These are phyloP conservation scores for Mycena metata DNA, from an alignment of 768 basidiomycete species.

Conservation along the genomic window DNA sequence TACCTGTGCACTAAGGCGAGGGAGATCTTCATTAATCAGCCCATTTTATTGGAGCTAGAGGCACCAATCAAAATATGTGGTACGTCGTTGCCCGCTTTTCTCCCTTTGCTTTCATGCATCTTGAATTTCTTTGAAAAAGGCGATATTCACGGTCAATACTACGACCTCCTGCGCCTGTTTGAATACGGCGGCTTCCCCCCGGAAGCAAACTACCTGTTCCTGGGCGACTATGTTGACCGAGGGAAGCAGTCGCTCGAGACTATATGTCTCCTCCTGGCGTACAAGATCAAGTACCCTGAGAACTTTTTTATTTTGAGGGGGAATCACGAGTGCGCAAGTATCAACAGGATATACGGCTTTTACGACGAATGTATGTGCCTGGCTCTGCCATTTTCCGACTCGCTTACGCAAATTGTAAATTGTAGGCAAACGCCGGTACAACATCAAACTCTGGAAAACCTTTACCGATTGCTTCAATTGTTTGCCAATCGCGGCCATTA, in stretches of 20 bases:
- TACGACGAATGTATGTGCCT: slow-evolving; percentile 91
- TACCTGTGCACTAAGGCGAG: slow-evolving; percentile 98
- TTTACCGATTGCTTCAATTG: slow-evolving; percentile 99
- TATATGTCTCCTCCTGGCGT: slow-evolving; percentile 98
- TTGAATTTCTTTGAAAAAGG: slow-evolving; percentile 60
- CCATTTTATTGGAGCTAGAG: slow-evolving; percentile 96
- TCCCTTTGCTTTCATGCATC: too few species aligned
- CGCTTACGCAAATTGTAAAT: slow-evolving; percentile 33
- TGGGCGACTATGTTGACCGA: slow-evolving; percentile 99
- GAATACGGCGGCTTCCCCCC: slow-evolving; percentile 99
- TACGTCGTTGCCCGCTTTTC: slow-evolving; percentile 47
- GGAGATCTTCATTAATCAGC: slow-evolving; percentile 99
- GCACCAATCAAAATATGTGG: slow-evolving; percentile 99
- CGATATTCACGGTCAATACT: slow-evolving; percentile 99
- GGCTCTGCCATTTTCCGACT: slow-evolving; percentile 48
- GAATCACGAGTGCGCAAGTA: slow-evolving; percentile 99
- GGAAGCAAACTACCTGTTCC: slow-evolving; percentile 99
- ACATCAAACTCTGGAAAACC: slow-evolving; percentile 99
- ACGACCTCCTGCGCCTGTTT: slow-evolving; percentile 96
- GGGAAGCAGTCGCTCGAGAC: slow-evolving; percentile 99
- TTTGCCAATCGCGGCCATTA: slow-evolving; percentile 98
- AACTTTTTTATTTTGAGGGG: slow-evolving; percentile 99
- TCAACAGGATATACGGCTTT: slow-evolving; percentile 99
- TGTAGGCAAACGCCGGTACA: slow-evolving; percentile 98
- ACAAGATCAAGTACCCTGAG: slow-evolving; percentile 99